Base-by-base conservation (phyloP, 1,139 yeast species). In the Yamadazyma diddensiae region DNA sequence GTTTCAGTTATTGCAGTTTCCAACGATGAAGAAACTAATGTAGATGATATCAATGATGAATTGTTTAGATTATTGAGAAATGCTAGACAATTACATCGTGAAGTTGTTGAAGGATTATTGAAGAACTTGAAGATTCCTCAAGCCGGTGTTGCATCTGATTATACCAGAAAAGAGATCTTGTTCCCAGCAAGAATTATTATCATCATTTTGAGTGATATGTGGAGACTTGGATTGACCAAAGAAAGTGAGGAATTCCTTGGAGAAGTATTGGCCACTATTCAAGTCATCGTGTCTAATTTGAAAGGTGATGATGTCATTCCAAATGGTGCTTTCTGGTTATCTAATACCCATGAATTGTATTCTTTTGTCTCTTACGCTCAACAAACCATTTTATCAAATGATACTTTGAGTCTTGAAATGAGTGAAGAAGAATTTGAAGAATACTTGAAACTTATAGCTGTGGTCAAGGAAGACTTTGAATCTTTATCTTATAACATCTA, bases 281-380 rank as follows among this genome's bases (percentile, higher is more conserved):
- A 92, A 65, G 80, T 77, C 34, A 79, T 81, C 45, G 90, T 83
- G 13, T 72, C 82, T 6, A 57, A 65, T 4, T 68, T 83, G 54
- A 81, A 81, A 51, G 95, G 92, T 33, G 95, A 86, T 39, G 95
- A 87, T 43, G 81, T 87, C 26, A 82, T 90, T 50, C 79, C 90
- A 31, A 88, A 88, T 49, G 97, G 97, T 49, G 96, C 97, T 0
- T 92, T 92, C 68, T 92, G 99, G 99, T 70, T 94, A 46, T 86
- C 97, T 3, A 92, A 92, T 60, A 92, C 95, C 6, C 97, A 94
- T 55, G 98, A 94, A 57, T 74, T 92, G 49, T 85, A 86, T 59
- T 88, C 97, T 1, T 94, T 92, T 66, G 95, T 90, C 40, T 81
- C 92, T 13, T 85, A 88, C 58, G 98, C 97, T 4, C 95, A 92